A percentile compares a stretch with the other conserved stretches of the same genome.
These are phyloP conservation scores for Schizopora paradoxa DNA, from an alignment of 1,284 basidiomycete genomes.

Conservation along the genomic window DNA sequence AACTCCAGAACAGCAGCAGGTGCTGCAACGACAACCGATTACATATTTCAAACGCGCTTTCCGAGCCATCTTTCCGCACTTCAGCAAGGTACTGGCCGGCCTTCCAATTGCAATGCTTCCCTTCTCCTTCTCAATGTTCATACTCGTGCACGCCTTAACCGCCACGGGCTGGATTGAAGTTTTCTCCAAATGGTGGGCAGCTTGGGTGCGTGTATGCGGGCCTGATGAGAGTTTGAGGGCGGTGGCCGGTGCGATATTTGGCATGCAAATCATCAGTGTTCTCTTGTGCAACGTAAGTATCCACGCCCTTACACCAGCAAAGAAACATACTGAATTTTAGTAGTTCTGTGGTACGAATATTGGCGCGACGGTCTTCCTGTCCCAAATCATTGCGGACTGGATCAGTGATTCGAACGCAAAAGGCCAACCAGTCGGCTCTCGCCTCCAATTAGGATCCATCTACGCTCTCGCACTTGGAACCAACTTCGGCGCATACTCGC, in stretches of 20 bases:
- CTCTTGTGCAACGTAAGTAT: conserved; percentile 73
- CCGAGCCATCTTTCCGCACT: conserved; percentile 62
- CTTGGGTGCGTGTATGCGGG: conserved; percentile 32
- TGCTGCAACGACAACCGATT: conserved; percentile 8
- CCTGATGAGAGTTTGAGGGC: conserved; percentile 28
- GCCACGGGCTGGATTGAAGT: conserved; percentile 90
- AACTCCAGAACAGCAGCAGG: not conserved
- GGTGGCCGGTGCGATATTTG: conserved; percentile 41
- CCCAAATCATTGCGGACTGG: conserved; percentile 49
- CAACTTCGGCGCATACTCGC: conserved; percentile 90
- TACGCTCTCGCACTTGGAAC: conserved; percentile 75
- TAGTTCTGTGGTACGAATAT: conserved; percentile 89
- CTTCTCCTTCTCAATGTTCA: conserved; percentile 94
- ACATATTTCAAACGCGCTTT: conserved; percentile 20
- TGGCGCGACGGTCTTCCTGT: conserved; percentile 89
- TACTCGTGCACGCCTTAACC: conserved; percentile 83
- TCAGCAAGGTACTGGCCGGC: conserved; percentile 62
- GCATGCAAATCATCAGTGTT: conserved; percentile 43
- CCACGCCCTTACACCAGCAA: conserved; percentile 4
- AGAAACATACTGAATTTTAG: conserved; percentile 11
- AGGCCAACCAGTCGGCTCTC: conserved; percentile 21
- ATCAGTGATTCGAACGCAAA: conserved; percentile 20
- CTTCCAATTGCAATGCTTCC: conserved; percentile 82
- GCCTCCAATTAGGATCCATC: conserved; percentile 32
- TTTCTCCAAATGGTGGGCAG: conserved; percentile 70